Evolutionary conservation across 2,329 filamentous ascomycete species (phyloP).

Genomic region (Arthrobotrys musiformis): DNA sequence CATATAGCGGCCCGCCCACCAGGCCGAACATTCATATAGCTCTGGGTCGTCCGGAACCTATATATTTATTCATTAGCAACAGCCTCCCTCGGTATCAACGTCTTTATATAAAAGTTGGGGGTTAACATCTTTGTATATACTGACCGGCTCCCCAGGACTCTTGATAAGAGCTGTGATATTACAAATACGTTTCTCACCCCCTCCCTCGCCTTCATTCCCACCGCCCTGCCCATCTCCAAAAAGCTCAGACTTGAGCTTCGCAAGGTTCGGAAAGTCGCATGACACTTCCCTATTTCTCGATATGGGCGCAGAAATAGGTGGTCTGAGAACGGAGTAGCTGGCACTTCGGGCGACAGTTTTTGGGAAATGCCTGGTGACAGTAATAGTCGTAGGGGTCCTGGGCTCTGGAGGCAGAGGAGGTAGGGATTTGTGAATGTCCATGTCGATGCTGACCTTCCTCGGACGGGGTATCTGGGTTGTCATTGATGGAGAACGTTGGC

Average conservation of each 20-base stretch:
- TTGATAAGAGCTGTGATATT: conserved; percentile 21
- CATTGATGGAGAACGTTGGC: not conserved
- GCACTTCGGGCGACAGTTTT: conserved; percentile 21
- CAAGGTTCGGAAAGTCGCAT: conserved; percentile 15
- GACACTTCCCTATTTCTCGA: conserved; percentile 20
- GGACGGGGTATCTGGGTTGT: conserved; percentile 25
- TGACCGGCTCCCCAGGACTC: conserved; percentile 16
- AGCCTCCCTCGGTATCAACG: no score
- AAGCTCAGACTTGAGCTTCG: not conserved
- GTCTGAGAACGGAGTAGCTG: conserved; percentile 25
- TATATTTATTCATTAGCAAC: not conserved
- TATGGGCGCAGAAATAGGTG: conserved; percentile 20
- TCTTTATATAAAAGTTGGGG: no score
- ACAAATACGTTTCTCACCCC: not conserved
- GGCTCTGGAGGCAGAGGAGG: conserved; percentile 39
- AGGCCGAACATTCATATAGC: conserved; percentile 28
- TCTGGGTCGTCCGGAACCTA: conserved; percentile 41
- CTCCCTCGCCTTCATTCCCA: not conserved
- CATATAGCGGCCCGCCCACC: conserved; percentile 48
- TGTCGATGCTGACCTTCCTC: not conserved
- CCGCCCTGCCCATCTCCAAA: not conserved
- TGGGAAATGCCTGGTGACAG: no score
- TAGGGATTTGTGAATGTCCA: conserved; percentile 37
- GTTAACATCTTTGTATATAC: conserved; percentile 3
- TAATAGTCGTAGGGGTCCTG: not conserved